phyloP scores from a whole-genome alignment of 768 basidiomycete species.

The Mycena kentingensis region DNA sequence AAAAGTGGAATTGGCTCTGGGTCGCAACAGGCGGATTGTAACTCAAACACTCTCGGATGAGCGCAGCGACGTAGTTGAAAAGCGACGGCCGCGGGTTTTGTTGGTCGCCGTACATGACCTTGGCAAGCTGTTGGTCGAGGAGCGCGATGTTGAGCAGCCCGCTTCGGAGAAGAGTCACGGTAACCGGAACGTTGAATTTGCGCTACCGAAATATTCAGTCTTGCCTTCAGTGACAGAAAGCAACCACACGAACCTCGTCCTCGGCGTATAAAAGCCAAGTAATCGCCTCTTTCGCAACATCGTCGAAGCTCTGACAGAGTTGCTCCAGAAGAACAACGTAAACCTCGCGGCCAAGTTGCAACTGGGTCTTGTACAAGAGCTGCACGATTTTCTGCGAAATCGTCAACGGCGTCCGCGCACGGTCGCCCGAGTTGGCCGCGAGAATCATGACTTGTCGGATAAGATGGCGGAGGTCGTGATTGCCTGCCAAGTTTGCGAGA shows the following conservation, averaged over 20 bases:
- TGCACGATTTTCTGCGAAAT: constrained; percentile 98
- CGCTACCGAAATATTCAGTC: constrained; percentile 58
- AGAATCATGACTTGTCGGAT: constrained; percentile 82
- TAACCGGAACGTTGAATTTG: constrained; percentile 95
- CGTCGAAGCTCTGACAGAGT: constrained; percentile 84
- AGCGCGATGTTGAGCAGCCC: constrained; percentile 75
- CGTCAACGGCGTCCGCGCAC: constrained; percentile 82
- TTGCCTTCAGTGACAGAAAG: constrained; percentile 1
- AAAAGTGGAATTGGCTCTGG: constrained; percentile 75
- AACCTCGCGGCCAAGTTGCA: constrained; percentile 87
- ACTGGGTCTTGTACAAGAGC: constrained; percentile 85
- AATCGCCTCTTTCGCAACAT: constrained; percentile 95
- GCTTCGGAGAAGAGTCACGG: constrained; percentile 82
- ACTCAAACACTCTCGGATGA: constrained; percentile 86
- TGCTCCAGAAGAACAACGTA: constrained; percentile 89
- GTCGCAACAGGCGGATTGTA: constrained; percentile 79
- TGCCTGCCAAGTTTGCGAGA: constrained; percentile 70
- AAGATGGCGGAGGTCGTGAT: constrained; percentile 84
- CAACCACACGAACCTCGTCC: constrained; percentile 70
- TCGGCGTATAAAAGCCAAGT: constrained; percentile 96
- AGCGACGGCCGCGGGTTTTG: constrained; percentile 75
- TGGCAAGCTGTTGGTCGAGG: constrained; percentile 90
- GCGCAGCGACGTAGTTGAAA: constrained; percentile 77
- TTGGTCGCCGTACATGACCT: constrained; percentile 76
- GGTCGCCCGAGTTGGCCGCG: constrained; percentile 77